Percentiles rank a stretch among this genome's conserved stretches.
Evolutionary conservation across 306 rosid species (phyloP).

Genomic region (Pachyrhizus erosus): DNA sequence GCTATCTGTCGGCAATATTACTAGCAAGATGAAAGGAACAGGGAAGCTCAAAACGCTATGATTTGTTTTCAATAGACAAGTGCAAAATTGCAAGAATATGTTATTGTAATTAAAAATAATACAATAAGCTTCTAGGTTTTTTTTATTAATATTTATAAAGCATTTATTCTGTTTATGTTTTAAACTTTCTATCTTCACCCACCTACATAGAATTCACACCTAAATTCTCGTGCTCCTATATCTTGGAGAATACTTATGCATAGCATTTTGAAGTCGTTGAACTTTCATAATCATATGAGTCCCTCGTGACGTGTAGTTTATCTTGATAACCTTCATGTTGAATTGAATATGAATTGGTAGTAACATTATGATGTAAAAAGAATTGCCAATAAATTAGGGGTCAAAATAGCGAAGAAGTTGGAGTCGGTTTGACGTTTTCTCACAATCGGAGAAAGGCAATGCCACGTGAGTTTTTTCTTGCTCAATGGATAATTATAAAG

Average conservation of each 20-base stretch:
- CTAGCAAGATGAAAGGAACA: background rate
- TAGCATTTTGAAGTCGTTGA: background rate
- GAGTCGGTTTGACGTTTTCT: background rate
- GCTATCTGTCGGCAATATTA: background rate
- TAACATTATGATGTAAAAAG: background rate
- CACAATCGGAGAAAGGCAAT: background rate
- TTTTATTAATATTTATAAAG: background rate
- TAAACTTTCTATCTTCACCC: background rate
- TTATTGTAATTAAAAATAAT: background rate
- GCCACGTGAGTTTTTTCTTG: conserved; percentile 9
- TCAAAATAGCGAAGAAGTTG: conserved; percentile 22
- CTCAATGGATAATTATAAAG: background rate
- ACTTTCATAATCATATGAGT: conserved; percentile 6
- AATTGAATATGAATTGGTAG: background rate
- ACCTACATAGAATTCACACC: background rate
- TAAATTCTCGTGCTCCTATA: background rate
- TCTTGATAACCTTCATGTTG: background rate
- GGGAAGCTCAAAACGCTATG: background rate
- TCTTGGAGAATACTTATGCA: background rate
- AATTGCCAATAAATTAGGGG: background rate
- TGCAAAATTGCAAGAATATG: background rate
- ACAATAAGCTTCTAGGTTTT: background rate
- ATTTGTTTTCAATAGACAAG: background rate
- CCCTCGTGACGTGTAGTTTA: conserved; percentile 4
- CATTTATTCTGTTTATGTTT: background rate